Evolutionary conservation across 345 rosid genomes (phyloP), one percentile per base, ranked within the genome.

Genomic region (Corymbia maculata): DNA sequence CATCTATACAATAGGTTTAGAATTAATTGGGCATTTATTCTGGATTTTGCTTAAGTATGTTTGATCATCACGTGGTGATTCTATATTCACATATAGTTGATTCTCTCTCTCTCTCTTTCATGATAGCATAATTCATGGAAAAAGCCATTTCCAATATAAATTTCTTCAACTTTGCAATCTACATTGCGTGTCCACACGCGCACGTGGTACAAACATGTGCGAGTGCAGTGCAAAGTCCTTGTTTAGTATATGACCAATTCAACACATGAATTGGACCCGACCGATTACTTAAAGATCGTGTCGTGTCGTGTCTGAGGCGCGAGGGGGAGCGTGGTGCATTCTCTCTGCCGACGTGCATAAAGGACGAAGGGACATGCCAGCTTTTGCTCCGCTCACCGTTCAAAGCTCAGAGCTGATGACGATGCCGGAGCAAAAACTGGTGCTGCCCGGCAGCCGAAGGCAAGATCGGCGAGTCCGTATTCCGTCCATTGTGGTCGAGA

Each of bases 361-460:
- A 1, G 13, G 8, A 4, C 7, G 36, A 36, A 11, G 49, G 2
- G 7, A 26, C 2, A 0, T 6, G 13, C 14, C 6, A 9, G 4
- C 13, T 36, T 19, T 75, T 36, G 24, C 47, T 36, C 17, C 4
- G 17, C 16, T 75, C 12, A 32, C 16, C 6, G 4, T 68, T 68
- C 26, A 75, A 75, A 36, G 8, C 24, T 36, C 36, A 70, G 13
- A 70, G 80, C 26, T 5, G 13, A 36, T 9, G 19, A 36, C 4
- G 49, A 36, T 42, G 45, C 2, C 12, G 2, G 0, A 36, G 0
- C 49, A 36, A 75, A 75, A 57, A 22, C 64, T 11, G n/a, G 64
- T 5, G 13, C n/a, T 8, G 6, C n/a, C n/a, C n/a, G n/a, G 64
- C 64, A 57, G 22, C 64, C 64, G n/a, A 9, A 24, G 64, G 64